These are phyloP conservation scores for Ceratocystis papillata DNA, from an alignment of 2,329 filamentous ascomycete species.

Conservation along the genomic window DNA sequence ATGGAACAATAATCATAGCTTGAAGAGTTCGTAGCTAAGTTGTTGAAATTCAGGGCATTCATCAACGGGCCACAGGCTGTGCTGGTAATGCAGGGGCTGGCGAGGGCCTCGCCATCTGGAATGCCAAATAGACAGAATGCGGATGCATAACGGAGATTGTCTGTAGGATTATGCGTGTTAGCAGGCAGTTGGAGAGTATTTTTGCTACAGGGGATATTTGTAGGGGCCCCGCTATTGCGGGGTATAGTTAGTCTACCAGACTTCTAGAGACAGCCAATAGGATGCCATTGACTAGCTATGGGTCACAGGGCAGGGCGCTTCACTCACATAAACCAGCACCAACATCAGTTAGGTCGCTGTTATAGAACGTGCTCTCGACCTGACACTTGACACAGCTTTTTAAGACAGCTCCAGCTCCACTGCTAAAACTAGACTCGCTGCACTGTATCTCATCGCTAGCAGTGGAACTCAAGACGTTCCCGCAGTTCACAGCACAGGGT, in stretches of 20 bases:
- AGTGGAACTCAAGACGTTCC: conserved; percentile 42
- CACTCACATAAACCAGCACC: conserved; percentile 47
- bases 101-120: conserved; percentile 33
- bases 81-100: conserved; percentile 45
- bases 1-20: conserved; percentile 45
- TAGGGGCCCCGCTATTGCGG: neutral
- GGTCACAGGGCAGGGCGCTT: neutral
- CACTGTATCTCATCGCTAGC: conserved; percentile 41
- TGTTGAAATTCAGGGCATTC: conserved; percentile 39
- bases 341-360: conserved; percentile 40
- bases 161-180: conserved; percentile 30
- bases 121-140: conserved; percentile 46
- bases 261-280: neutral
- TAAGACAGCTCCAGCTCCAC: conserved; percentile 39
- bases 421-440: conserved; percentile 34
- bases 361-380: conserved; percentile 39
- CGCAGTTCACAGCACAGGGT: conserved; percentile 42
- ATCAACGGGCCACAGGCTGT: conserved; percentile 43
- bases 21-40: conserved; percentile 37
- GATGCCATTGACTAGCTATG: neutral
- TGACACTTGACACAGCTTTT: conserved; percentile 45
- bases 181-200: too few species aligned
- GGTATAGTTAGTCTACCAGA: neutral
- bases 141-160: conserved; percentile 47
- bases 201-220: neutral